phyloP scores from a whole-genome alignment of 2,329 filamentous ascomycete genomes.

The Paraphaeosphaeria sporulosa region DNA sequence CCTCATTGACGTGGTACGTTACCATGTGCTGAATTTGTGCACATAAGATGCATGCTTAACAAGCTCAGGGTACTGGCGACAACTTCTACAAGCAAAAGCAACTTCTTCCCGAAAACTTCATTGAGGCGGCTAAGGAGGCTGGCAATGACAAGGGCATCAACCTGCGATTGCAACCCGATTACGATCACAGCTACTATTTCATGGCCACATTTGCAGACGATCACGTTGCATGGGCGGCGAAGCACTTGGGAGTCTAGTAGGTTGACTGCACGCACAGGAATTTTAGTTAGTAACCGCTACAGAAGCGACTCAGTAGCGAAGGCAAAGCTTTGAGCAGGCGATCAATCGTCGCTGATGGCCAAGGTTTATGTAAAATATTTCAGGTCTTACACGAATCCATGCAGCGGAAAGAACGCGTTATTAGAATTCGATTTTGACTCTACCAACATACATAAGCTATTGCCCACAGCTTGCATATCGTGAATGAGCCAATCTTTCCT shows the following conservation, averaged over 20 bases:
- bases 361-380: background rate
- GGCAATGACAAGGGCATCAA: slow-evolving; percentile 75
- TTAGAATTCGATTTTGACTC: background rate
- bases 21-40: background rate
- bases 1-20: slow-evolving; percentile 83
- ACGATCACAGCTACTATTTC: slow-evolving; percentile 98
- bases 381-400: background rate
- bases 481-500: background rate
- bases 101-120: slow-evolving; percentile 91
- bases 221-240: slow-evolving; percentile 90
- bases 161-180: slow-evolving; percentile 85
- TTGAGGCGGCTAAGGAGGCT: slow-evolving; percentile 77
- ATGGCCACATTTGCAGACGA: slow-evolving; percentile 90
- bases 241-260: slow-evolving; percentile 72
- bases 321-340: slow-evolving; percentile 34
- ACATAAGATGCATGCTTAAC: slow-evolving; percentile 10
- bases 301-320: slow-evolving; percentile 40
- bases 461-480: background rate
- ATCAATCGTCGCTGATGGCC: background rate
- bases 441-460: background rate
- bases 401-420: background rate
- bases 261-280: slow-evolving; percentile 23
- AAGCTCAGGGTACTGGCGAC: slow-evolving; percentile 81
- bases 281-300: slow-evolving; percentile 35
- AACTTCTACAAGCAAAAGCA: slow-evolving; percentile 97